Conservation (phyloP, 2,329 filamentous ascomycete genomes). For the Cladosporium halotolerans region DNA sequence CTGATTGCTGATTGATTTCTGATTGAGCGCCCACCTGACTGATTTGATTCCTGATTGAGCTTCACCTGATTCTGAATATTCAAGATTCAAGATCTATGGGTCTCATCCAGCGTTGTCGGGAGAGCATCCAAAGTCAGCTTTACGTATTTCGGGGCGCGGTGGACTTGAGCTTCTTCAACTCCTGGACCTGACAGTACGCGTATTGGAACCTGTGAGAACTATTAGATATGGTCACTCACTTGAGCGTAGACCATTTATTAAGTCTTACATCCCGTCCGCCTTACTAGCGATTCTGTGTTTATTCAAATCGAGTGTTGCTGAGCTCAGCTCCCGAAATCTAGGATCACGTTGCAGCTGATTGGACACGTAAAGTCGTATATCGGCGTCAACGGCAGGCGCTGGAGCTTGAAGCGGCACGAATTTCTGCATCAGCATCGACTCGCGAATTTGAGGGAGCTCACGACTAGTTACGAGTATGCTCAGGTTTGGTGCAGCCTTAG, state of each 20-base stretch:
- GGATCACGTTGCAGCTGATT: conserved; percentile 13
- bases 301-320: conserved; percentile 14
- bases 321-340: conserved; percentile 10
- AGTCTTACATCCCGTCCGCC: conserved; percentile 23
- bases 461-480: conserved; percentile 20
- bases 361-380: conserved; percentile 17
- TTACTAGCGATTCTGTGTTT: conserved; percentile 16
- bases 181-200: conserved; percentile 16
- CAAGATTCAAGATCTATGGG: too few relatives aligned
- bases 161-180: conserved; percentile 14
- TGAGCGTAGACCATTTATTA: neutral
- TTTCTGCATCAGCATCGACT: conserved; percentile 14
- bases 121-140: conserved; percentile 10
- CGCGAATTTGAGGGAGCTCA: conserved; percentile 14
- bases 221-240: neutral
- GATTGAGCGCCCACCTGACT: too few relatives aligned
- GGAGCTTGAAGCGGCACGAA: conserved; percentile 10
- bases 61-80: too few relatives aligned
- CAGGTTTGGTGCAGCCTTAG: conserved; percentile 11
- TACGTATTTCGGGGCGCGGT: conserved; percentile 14
- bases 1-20: too few relatives aligned
- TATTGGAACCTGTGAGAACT: conserved; percentile 14
- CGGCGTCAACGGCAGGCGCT: conserved; percentile 9
- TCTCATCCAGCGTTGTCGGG: conserved; percentile 15
- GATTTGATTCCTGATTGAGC: too few relatives aligned